Evolutionary conservation across 106 monocot genomes (phyloP).

Genomic region (Iris macrosiphon): DNA sequence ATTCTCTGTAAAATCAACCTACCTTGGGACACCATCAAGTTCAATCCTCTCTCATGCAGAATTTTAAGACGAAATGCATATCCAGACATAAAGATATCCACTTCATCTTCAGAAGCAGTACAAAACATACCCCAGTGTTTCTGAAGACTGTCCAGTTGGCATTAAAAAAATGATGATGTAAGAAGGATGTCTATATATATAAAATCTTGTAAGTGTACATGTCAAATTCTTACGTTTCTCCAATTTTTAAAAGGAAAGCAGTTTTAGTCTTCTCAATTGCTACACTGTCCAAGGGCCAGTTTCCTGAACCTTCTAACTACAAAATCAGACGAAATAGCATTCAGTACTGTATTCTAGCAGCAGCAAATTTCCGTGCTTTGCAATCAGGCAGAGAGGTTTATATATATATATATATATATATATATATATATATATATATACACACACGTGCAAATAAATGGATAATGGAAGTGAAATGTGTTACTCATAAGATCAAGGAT

Average conservation of each 20-base stretch:
- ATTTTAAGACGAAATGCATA: constrained; percentile 89
- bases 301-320: constrained; percentile 91
- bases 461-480: too few species aligned
- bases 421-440: too few species aligned
- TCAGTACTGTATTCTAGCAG: constrained; percentile 3
- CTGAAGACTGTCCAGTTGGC: constrained; percentile 52
- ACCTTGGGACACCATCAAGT: constrained; percentile 49
- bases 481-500: too few species aligned
- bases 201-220: too few species aligned
- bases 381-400: background rate
- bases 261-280: constrained; percentile 90
- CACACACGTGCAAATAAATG: too few species aligned
- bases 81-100: constrained; percentile 76
- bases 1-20: constrained; percentile 1
- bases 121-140: constrained; percentile 50
- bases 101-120: constrained; percentile 71
- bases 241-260: constrained; percentile 92
- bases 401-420: too few species aligned
- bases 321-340: constrained; percentile 1
- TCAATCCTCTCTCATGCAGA: constrained; percentile 77
- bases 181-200: background rate
- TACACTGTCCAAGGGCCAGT: constrained; percentile 76
- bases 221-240: constrained; percentile 48
- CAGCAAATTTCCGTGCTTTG: background rate
- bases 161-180: background rate